These are phyloP conservation scores for Aspergillus kassunensis DNA, from an alignment of 495 filamentous ascomycete genomes.

Conservation along the genomic window DNA sequence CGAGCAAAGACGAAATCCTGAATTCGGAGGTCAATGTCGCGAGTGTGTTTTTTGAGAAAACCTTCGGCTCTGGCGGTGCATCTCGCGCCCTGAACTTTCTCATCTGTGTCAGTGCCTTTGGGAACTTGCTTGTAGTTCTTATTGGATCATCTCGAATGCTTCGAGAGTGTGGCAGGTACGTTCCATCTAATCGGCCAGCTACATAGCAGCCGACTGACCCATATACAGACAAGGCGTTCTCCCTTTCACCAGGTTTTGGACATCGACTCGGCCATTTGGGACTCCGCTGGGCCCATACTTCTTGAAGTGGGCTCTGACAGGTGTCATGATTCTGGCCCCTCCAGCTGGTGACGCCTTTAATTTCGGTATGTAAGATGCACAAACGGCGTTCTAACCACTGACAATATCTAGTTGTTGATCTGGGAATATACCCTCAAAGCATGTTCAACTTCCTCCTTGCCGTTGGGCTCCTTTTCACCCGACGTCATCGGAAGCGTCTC, in stretches of 20 bases:
- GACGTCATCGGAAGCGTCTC: constrained; percentile 45
- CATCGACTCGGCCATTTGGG: constrained; percentile 58
- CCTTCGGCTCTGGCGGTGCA: constrained; percentile 52
- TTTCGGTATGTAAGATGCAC: constrained; percentile 32
- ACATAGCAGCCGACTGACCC: not conserved
- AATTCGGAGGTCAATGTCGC: constrained; percentile 53
- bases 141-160: constrained; percentile 56
- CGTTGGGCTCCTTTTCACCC: constrained; percentile 50
- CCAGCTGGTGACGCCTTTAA: constrained; percentile 68
- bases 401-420: constrained; percentile 44
- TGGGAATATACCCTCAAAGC: constrained; percentile 48
- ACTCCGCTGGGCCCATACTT: constrained; percentile 58
- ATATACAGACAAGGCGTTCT: constrained; percentile 57
- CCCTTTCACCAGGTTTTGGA: constrained; percentile 60
- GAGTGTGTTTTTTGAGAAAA: constrained; percentile 54
- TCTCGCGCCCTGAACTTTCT: constrained; percentile 55
- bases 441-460: constrained; percentile 54
- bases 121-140: constrained; percentile 57
- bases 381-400: not conserved
- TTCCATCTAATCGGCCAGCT: no score
- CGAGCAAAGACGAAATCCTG: constrained; percentile 49
- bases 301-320: constrained; percentile 54
- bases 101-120: constrained; percentile 59
- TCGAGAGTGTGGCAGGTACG: constrained; percentile 53
- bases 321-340: constrained; percentile 62